These are phyloP conservation scores for Novymonas esmeraldas DNA, from an alignment of 208 protist species.

Conservation along the genomic window DNA sequence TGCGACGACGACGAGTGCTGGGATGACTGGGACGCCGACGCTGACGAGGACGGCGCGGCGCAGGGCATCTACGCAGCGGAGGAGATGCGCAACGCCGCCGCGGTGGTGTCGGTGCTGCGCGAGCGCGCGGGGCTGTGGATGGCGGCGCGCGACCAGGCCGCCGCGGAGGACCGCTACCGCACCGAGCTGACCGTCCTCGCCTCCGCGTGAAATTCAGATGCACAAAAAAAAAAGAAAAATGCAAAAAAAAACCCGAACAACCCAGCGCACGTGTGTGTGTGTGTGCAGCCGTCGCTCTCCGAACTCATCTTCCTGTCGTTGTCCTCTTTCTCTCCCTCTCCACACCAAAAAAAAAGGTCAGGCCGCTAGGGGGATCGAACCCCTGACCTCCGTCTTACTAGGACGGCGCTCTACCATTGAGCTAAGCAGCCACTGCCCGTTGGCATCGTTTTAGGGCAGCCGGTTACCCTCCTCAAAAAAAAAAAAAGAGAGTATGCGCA, in stretches of 20 bases:
- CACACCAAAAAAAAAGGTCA: conserved; percentile 41
- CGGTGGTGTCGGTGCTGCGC: conserved; percentile 30
- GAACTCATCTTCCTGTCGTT: neutral
- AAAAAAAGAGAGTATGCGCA: conserved; percentile 67
- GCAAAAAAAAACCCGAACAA: neutral
- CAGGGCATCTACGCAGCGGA: conserved; percentile 41
- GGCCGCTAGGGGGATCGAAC: conserved; percentile 93
- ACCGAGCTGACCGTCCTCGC: conserved; percentile 15
- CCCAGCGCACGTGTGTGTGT: neutral
- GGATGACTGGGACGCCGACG: conserved; percentile 42
- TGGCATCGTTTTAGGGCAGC: too few species aligned
- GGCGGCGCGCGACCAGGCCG: neutral
- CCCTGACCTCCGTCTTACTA: conserved; percentile 93
- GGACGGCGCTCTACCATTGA: conserved; percentile 89
- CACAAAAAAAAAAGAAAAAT: neutral
- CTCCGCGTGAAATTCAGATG: neutral
- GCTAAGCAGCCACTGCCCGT: conserved; percentile 74
- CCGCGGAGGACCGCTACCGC: conserved; percentile 11
- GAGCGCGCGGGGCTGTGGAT: conserved; percentile 8
- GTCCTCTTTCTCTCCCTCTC: neutral
- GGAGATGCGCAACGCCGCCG: conserved; percentile 33
- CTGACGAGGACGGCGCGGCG: conserved; percentile 40
- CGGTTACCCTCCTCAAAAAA: too few species aligned
- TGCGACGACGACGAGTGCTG: conserved; percentile 8
- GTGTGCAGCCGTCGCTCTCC: neutral